Conservation (phyloP, 306 rosid species). For the Cicer yamashitae region DNA sequence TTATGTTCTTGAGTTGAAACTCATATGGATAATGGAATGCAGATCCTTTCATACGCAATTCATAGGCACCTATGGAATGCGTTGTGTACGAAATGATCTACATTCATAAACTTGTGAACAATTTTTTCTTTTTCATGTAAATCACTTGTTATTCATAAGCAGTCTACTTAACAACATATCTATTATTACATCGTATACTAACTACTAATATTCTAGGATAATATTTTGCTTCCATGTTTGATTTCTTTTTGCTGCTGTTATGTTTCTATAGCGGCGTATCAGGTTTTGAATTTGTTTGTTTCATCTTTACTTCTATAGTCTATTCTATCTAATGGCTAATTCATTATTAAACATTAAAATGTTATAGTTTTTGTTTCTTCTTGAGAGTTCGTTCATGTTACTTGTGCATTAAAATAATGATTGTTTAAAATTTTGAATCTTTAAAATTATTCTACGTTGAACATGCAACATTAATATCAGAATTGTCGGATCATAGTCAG, state of each 20-base stretch:
- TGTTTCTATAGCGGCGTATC: too few species aligned
- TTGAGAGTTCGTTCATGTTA: constrained; percentile 32
- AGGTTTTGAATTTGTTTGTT: too few species aligned
- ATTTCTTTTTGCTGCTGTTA: too few species aligned
- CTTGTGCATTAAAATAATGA: constrained; percentile 8
- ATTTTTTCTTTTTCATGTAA: neutral
- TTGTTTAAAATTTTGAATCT: neutral
- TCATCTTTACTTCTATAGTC: neutral
- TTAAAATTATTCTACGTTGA: too few species aligned
- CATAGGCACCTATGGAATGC: neutral
- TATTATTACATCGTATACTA: neutral
- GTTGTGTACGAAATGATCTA: neutral
- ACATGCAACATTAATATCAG: too few species aligned
- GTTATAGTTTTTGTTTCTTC: neutral
- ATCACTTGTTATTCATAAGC: neutral
- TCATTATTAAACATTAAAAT: constrained; percentile 18
- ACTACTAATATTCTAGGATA: neutral
- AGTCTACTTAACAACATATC: neutral
- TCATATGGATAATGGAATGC: too few species aligned
- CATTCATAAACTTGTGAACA: neutral
- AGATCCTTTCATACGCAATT: neutral
- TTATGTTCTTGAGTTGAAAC: neutral
- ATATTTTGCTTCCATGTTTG: too few species aligned
- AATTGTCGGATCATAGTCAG: too few species aligned
- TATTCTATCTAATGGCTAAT: constrained; percentile 2